Base-by-base conservation (phyloP, 2,329 filamentous ascomycete species). In the Claviceps pazoutovae region DNA sequence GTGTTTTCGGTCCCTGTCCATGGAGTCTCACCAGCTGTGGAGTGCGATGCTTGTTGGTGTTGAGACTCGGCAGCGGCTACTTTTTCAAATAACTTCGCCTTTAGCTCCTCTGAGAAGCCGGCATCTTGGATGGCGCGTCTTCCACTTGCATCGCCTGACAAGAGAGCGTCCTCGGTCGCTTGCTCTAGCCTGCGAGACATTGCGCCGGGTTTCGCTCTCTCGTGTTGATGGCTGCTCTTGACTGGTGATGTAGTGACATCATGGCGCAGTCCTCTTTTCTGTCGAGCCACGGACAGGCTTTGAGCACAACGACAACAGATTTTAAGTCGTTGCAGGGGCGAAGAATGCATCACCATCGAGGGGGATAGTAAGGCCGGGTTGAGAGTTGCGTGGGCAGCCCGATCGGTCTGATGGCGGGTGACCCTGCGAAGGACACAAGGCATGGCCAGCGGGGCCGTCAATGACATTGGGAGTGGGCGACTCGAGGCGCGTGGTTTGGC, bases 1-100 rank as follows among this genome's bases (percentile, higher is more conserved):
- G 84, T 69, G 5, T 71, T 73, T 67, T 97, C 93, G 13, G 77
- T 73, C 2, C 91, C 93, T 0, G 78, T 81, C 93, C 93, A 98
- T 1, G 84, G 76, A 53, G 76, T 69, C 6, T 82, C 79, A 19
- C 26, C 11, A 23, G 43, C 21, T 4, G 16, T n/a, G n/a, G 3
- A 16, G 11, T 23, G 42, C 13, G 42, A 44, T 14, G 42, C 11
- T 7, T 30, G 16, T 14, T 79, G 71, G 1, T 71, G 69, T n/a
- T 67, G 65, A 59, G 83, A 81, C 8, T 74, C 68, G 2, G 77
- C 74, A 45, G 74, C 69, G 51, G 77, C 70, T 7, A 84, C 70
- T 59, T 76, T 82, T 50, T 73, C 69, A 8, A 82, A 65, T 0
- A 85, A 69, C 51, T 70, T 73, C 51, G 73, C 68, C 57, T 83